Percentiles rank a stretch among this genome's conserved stretches.
Conservation (phyloP, 495 filamentous ascomycete species). For the Hypoxylon lienhwacheense region DNA sequence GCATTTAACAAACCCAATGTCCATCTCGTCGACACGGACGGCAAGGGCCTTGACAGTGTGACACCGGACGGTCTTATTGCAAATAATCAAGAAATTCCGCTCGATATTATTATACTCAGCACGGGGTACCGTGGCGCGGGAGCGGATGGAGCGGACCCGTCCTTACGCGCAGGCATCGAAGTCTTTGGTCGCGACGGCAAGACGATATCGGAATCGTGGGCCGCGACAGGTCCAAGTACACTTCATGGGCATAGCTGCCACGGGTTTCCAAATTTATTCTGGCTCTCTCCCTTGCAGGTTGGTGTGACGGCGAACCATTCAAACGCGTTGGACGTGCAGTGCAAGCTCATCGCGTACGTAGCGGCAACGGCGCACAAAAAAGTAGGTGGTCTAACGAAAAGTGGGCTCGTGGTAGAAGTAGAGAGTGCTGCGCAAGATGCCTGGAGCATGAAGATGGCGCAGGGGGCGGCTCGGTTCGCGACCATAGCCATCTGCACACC, state of each 20-base stretch:
- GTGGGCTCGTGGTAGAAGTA: constrained; percentile 45
- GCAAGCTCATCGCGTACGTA: constrained; percentile 50
- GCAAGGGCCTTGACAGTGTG: constrained; percentile 50
- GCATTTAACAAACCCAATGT: constrained; percentile 50
- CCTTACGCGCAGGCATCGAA: constrained; percentile 40
- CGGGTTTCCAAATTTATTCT: constrained; percentile 61
- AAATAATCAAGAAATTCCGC: constrained; percentile 42
- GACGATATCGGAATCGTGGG: constrained; percentile 51
- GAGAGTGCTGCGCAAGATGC: constrained; percentile 47
- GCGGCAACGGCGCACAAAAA: constrained; percentile 45
- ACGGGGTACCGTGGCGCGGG: constrained; percentile 51
- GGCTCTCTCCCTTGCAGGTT: constrained; percentile 45
- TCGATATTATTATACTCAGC: constrained; percentile 54
- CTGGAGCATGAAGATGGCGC: constrained; percentile 50
- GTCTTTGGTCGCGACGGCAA: constrained; percentile 47
- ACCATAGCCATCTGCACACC: constrained; percentile 56
- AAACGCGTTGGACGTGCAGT: constrained; percentile 45
- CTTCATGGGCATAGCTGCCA: constrained; percentile 50
- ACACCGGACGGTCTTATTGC: constrained; percentile 45
- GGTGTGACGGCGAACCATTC: constrained; percentile 46
- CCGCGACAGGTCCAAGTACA: constrained; percentile 40
- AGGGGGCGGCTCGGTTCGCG: constrained; percentile 43
- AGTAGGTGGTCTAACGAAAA: constrained; percentile 31
- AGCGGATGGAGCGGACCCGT: constrained; percentile 38
- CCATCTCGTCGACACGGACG: constrained; percentile 57